Evolutionary conservation across 257 asterid species (phyloP).

Genomic region (Ocimum tenuiflorum): DNA sequence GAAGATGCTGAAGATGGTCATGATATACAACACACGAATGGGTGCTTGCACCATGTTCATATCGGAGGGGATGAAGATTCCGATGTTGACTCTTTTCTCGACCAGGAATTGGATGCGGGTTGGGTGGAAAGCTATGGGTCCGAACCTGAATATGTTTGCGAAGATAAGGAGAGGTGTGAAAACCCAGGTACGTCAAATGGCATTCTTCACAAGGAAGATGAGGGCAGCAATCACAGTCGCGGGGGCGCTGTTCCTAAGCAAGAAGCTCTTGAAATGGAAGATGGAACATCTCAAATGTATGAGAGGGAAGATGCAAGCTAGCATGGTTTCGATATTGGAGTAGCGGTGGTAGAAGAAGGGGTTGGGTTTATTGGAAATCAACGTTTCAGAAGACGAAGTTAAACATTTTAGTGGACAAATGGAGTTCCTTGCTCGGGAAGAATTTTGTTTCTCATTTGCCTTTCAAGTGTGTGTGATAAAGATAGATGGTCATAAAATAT

Average conservation of each 20-base stretch:
- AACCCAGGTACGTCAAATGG: constrained; percentile 12
- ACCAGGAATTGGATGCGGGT: constrained; percentile 24
- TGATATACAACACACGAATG: constrained; percentile 22
- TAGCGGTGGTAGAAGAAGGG: background rate
- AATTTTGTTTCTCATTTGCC: constrained; percentile 2
- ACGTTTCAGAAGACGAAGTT: background rate
- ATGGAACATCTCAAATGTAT: background rate
- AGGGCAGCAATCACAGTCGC: background rate
- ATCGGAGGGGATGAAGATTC: constrained; percentile 35
- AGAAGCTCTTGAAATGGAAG: background rate
- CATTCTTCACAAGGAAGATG: constrained; percentile 13
- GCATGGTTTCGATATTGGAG: background rate
- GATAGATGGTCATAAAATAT: background rate
- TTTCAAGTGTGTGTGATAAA: background rate
- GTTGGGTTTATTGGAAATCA: background rate
- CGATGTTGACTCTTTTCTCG: constrained; percentile 27
- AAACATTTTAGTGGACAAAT: background rate
- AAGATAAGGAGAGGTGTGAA: constrained; percentile 3
- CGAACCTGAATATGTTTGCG: constrained; percentile 8
- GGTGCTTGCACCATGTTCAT: constrained; percentile 15
- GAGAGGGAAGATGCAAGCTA: background rate
- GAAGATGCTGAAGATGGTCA: constrained; percentile 36
- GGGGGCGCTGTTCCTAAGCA: constrained; percentile 7
- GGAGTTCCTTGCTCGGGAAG: background rate
- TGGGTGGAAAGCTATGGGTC: constrained; percentile 19